A percentile compares a stretch with the other conserved stretches of the same genome.
Conservation (phyloP, 1,139 yeast genomes). For the Meyerozyma sp. region DNA sequence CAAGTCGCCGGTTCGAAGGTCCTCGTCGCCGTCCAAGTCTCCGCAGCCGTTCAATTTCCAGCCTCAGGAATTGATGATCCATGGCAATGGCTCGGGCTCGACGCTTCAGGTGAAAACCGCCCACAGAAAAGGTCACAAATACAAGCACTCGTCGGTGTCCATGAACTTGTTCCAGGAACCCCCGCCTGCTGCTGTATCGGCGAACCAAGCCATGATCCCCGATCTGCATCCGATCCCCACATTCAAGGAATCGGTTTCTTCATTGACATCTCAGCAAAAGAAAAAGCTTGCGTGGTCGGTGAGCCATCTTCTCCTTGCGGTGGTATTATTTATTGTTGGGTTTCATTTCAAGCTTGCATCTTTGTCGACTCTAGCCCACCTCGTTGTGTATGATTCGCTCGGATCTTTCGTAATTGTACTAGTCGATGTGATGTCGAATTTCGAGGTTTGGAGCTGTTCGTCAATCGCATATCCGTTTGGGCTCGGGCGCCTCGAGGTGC, state of each 20-base stretch:
- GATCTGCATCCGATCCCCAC: constrained; percentile 80
- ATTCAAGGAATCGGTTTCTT: constrained; percentile 51
- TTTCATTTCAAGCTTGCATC: constrained; percentile 53
- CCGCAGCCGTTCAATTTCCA: constrained; percentile 49
- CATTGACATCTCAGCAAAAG: constrained; percentile 51
- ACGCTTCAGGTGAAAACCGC: constrained; percentile 46
- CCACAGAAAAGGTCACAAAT: constrained; percentile 90
- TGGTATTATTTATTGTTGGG: constrained; percentile 57
- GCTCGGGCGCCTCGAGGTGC: constrained; percentile 77
- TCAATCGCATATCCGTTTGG: constrained; percentile 89
- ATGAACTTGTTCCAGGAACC: constrained; percentile 96
- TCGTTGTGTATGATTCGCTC: constrained; percentile 80
- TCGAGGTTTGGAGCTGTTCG: constrained; percentile 87
- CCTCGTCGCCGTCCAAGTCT: constrained; percentile 36
- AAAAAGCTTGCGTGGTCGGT: constrained; percentile 61
- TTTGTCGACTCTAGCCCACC: constrained; percentile 77
- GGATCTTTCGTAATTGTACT: constrained; percentile 67
- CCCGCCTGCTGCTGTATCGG: constrained; percentile 37
- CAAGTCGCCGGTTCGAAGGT: constrained; percentile 33
- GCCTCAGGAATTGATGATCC: constrained; percentile 34
- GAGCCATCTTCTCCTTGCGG: constrained; percentile 52
- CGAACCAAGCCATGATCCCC: constrained; percentile 66
- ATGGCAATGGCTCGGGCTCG: constrained; percentile 20
- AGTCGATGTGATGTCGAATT: constrained; percentile 79
- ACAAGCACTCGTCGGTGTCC: constrained; percentile 94